Base-by-base conservation (phyloP, 2,329 filamentous ascomycete genomes). In the Arthrobotrys musiformis region DNA sequence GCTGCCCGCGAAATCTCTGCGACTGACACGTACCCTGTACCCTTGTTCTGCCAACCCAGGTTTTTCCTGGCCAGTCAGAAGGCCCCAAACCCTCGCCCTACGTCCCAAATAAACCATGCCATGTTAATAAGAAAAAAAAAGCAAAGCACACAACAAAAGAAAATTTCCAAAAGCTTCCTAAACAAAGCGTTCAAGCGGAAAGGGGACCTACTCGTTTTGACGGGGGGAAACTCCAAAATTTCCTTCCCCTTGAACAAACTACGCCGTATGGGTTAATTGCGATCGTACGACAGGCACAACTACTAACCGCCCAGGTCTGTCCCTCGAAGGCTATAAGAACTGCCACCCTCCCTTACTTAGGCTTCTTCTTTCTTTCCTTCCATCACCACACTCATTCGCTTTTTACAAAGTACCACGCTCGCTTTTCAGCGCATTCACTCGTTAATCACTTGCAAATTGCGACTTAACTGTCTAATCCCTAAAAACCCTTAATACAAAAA, bases 391-490 rank as follows among this genome's bases (percentile, higher is more conserved):
- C 73, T 70, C 73, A 67, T 50, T 77, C 73, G 73, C 73, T 77
- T 77, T 69, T 77, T 54, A 77, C 73, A 77, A 77, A 77, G 73
- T 77, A 77, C 73, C 73, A 77, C 73, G 73, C 73, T 70, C 66
- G 73, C 73, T 77, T 26, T 66, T 77, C 73, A 77, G 73, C 73
- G 73, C 73, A 77, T 77, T 77, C 73, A 77, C 60, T 77, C 73
- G 73, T 77, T 77, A 58, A 70, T 60, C 33, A 66, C 58, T 76
- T 77, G 67, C 73, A 58, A 77, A 77, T 77, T 50, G 73, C 73
- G 73, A 77, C 62, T 63, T 67, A 67, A 63, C 37, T 72, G 58
- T 72, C 72, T 64, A 76, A 68, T 62, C 30, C 54, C 40, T 4
- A 40, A 68, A 76, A 56, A 44, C 42, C 60, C 33, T 54, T 70